These are phyloP conservation scores for Boletellus deceptivus DNA, from an alignment of 1,284 basidiomycete species.

Conservation along the genomic window DNA sequence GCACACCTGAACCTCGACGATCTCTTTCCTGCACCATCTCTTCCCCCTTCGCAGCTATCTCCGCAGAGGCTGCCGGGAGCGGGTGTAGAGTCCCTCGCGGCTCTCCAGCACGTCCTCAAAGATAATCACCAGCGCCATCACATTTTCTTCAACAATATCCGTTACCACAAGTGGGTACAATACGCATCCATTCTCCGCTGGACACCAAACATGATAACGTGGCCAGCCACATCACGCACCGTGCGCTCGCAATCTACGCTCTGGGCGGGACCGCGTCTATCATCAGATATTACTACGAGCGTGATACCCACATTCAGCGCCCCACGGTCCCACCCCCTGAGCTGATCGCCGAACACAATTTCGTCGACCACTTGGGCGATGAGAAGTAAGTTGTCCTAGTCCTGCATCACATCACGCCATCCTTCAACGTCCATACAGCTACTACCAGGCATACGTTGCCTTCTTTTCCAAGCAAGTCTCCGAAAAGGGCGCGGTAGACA, in stretches of 20 bases:
- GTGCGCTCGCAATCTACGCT: slow-evolving; percentile 42
- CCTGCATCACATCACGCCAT: background rate
- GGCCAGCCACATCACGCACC: slow-evolving; percentile 44
- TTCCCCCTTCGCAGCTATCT: slow-evolving; percentile 25
- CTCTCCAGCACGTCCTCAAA: slow-evolving; percentile 25
- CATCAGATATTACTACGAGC: slow-evolving; percentile 39
- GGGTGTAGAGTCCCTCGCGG: slow-evolving; percentile 16
- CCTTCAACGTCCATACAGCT: slow-evolving; percentile 38
- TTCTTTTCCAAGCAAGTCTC: slow-evolving; percentile 54
- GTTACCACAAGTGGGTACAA: slow-evolving; percentile 33
- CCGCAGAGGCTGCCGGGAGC: slow-evolving; percentile 30
- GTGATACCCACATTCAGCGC: slow-evolving; percentile 33
- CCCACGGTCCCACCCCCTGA: slow-evolving; percentile 37
- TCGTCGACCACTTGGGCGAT: slow-evolving; percentile 42
- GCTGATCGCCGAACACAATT: slow-evolving; percentile 40
- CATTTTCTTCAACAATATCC: slow-evolving; percentile 23
- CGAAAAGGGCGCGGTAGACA: slow-evolving; percentile 40
- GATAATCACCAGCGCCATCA: slow-evolving; percentile 29
- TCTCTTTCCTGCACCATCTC: slow-evolving; percentile 25
- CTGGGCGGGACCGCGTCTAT: slow-evolving; percentile 38
- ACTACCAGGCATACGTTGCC: slow-evolving; percentile 53
- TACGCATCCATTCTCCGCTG: background rate
- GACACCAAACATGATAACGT: background rate
- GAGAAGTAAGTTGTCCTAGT: slow-evolving; percentile 31
- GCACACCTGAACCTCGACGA: slow-evolving; percentile 10